Conservation (phyloP, 805 yeast genomes). For the Ogataea corticis region DNA sequence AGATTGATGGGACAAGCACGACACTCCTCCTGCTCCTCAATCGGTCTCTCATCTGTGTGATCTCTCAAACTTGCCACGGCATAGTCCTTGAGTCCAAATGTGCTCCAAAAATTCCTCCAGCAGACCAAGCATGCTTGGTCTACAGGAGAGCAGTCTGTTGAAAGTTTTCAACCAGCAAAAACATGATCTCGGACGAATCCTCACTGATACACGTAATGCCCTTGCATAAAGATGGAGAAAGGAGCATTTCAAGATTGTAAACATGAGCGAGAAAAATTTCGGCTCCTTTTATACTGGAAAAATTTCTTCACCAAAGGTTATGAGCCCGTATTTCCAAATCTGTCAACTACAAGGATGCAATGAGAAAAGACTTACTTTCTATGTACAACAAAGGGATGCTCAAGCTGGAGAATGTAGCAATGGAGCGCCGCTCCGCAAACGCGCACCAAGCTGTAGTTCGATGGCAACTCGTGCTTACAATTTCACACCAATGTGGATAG, state of each 20-base stretch:
- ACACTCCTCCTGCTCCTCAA: too few relatives aligned
- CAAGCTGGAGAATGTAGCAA: background rate
- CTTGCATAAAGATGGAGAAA: conserved; percentile 88
- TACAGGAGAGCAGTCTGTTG: conserved; percentile 81
- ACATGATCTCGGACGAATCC: conserved; percentile 99
- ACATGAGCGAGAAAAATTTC: background rate
- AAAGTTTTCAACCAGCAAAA: conserved; percentile 99
- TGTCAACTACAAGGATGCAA: background rate
- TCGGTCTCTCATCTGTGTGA: background rate
- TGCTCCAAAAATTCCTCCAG: conserved; percentile 77
- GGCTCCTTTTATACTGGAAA: conserved; percentile 16
- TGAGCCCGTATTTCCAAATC: conserved; percentile 1
- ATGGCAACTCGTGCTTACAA: conserved; percentile 39
- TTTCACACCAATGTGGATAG: conserved; percentile 94
- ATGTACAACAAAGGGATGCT: background rate
- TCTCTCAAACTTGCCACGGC: conserved; percentile 3
- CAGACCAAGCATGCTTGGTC: conserved; percentile 37
- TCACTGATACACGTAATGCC: conserved; percentile 99
- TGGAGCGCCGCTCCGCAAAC: conserved; percentile 6
- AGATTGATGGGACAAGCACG: too few relatives aligned
- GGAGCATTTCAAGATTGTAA: conserved; percentile 5
- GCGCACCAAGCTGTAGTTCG: too few relatives aligned
- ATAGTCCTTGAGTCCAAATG: background rate
- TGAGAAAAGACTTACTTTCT: background rate
- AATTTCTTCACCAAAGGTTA: conserved; percentile 12